Percentiles rank a stretch among this genome's conserved stretches.
These are phyloP conservation scores for Penicillium freii DNA, from an alignment of 2,329 filamentous ascomycete genomes.

Conservation along the genomic window DNA sequence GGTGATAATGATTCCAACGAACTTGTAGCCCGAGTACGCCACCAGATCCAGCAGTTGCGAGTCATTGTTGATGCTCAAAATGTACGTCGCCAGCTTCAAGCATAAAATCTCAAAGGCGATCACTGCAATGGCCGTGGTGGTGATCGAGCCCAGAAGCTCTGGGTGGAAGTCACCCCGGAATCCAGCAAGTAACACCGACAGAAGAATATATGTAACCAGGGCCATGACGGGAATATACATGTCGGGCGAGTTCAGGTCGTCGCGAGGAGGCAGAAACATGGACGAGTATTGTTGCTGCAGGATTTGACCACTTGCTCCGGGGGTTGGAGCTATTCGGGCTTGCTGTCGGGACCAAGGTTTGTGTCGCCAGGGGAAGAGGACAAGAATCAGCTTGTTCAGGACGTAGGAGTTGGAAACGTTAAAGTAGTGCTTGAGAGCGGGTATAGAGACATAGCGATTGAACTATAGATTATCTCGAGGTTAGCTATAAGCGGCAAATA, in stretches of 20 bases:
- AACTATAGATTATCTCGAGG: constrained; percentile 47
- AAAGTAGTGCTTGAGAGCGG: constrained; percentile 96
- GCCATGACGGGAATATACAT: constrained; percentile 99
- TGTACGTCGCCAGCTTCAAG: constrained; percentile 87
- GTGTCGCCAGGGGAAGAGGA: constrained; percentile 96
- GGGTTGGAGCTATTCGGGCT: constrained; percentile 47
- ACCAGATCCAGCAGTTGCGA: constrained; percentile 90
- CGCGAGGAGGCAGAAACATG: constrained; percentile 80
- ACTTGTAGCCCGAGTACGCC: constrained; percentile 97
- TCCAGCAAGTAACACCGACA: constrained; percentile 86
- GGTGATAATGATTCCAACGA: constrained; percentile 92
- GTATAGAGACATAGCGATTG: constrained; percentile 84
- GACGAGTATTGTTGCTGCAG: constrained; percentile 55
- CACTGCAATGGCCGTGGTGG: constrained; percentile 77
- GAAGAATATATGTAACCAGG: constrained; percentile 91
- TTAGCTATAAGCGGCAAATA: not conserved
- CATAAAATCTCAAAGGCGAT: constrained; percentile 86
- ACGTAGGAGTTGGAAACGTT: constrained; percentile 98
- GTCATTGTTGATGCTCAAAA: constrained; percentile 89
- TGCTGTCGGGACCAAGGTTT: constrained; percentile 96
- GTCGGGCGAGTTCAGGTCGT: constrained; percentile 96
- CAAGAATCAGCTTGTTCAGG: constrained; percentile 84
- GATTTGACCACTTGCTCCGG: constrained; percentile 58
- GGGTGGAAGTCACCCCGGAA: constrained; percentile 90
- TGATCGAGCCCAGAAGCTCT: constrained; percentile 85